Evolutionary conservation across 345 rosid species (phyloP), one percentile per base, ranked within the genome.

Genomic region (Citrus australasica): DNA sequence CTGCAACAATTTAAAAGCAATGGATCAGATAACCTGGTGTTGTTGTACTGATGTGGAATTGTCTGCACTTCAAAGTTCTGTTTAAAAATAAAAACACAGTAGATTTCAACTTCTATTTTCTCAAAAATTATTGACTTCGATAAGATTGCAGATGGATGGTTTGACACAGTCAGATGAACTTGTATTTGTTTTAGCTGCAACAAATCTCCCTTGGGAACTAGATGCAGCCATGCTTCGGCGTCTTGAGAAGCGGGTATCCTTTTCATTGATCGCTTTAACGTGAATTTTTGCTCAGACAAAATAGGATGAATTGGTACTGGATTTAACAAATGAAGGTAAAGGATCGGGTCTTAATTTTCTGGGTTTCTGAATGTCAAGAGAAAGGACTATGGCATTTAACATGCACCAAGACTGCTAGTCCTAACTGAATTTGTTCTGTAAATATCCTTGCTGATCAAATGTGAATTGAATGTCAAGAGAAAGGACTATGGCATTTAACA

Each of bases 181-280:
- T 32, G 98, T 96, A 33, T 96, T 94, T 80, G 98, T 96, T 75
- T 85, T 96, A 90, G 99, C 98, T 0, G 99, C 99, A 25, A 96
- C 99, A 35, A 96, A 96, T 82, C 96, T 96, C 65, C 99, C 99
- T 4, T 96, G 99, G 98, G 99, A 96, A 73, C 84, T 96, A 76
- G 99, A 96, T 87, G 97, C 92, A 71, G 99, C 98, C 77, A 91
- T 96, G 98, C 97, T 96, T 63, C 87, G 98, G 67, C 98, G 97
- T 83, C 93, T 96, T 22, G 99, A 96, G 87, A 96, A 96, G 86
- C 85, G 97, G 79, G 99, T 96, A 96, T 93, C 98, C 97, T 86
- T 87, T 80, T 63, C 5, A 72, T 68, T 5, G 33, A 33, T 76
- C 2, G 46, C 68, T 46, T 65, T 6, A 10, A 14, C 28, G 1